Evolutionary conservation across 148 eudicot species (phyloP).

Genomic region (Dianthus caryophyllus): DNA sequence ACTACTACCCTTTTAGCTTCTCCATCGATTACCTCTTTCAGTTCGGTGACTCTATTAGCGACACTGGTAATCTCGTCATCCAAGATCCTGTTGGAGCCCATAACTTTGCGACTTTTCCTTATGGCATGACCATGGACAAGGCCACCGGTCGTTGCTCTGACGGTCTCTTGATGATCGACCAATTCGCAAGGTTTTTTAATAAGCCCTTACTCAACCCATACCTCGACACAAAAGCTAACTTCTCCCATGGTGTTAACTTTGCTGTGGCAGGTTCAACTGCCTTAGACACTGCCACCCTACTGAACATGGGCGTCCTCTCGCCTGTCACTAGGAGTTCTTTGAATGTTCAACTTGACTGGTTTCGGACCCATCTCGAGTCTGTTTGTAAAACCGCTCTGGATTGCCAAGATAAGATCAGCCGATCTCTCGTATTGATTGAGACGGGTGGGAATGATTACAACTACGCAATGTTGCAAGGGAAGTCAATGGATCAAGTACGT

Average conservation of each 20-base stretch:
- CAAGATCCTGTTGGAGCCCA: neutral
- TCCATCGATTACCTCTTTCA: neutral
- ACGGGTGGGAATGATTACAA: conserved; percentile 10
- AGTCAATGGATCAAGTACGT: conserved; percentile 3
- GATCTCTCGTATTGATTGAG: conserved; percentile 1
- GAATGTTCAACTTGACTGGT: conserved; percentile 10
- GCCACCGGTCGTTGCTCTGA: neutral
- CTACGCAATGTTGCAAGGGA: neutral
- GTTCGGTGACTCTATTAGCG: conserved; percentile 5
- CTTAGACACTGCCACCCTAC: neutral
- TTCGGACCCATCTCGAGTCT: neutral
- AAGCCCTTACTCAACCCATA: neutral
- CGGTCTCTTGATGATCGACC: neutral
- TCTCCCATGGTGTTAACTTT: conserved; percentile 5
- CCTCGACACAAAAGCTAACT: conserved; percentile 1
- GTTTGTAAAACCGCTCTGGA: neutral
- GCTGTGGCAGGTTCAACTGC: conserved; percentile 8
- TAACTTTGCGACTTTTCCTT: neutral
- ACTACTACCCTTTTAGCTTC: no score
- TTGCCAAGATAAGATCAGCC: neutral
- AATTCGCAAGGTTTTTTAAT: neutral
- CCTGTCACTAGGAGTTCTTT: neutral
- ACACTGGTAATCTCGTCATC: conserved; percentile 10
- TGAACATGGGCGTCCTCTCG: neutral
- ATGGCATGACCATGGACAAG: conserved; percentile 1